These are phyloP conservation scores for Sporothrix phasma DNA, from an alignment of 2,329 filamentous ascomycete species.

Conservation along the genomic window DNA sequence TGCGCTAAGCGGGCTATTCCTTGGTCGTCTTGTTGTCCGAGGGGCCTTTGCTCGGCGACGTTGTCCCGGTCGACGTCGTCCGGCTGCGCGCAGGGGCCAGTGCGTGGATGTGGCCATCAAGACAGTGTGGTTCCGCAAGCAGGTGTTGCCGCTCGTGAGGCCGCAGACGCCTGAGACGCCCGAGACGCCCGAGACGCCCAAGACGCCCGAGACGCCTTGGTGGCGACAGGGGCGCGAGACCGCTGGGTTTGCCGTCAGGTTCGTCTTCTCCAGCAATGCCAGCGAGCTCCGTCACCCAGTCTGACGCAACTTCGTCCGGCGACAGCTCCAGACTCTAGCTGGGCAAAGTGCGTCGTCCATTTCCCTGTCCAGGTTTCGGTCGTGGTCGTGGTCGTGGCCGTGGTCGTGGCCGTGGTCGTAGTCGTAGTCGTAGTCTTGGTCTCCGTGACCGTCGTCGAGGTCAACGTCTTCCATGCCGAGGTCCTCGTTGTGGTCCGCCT, in stretches of 20 bases:
- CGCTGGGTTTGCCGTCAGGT: slow-evolving; percentile 1
- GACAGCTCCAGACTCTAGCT: neutral
- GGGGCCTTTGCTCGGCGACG: too few relatives aligned
- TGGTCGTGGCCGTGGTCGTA: neutral
- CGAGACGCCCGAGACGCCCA: too few relatives aligned
- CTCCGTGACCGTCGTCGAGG: neutral
- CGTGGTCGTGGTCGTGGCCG: neutral
- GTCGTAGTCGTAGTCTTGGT: neutral
- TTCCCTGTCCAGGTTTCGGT: too few relatives aligned
- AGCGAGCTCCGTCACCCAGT: neutral
- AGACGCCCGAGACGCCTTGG: too few relatives aligned
- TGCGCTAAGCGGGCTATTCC: too few relatives aligned
- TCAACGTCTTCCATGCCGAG: neutral
- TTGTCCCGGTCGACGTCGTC: too few relatives aligned
- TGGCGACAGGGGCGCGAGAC: neutral
- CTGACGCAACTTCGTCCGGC: neutral
- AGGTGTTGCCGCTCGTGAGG: too few relatives aligned
- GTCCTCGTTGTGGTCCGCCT: neutral
- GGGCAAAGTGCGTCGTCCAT: neutral
- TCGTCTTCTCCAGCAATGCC: neutral
- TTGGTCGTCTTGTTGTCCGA: too few relatives aligned
- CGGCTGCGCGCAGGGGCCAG: too few relatives aligned
- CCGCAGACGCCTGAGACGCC: too few relatives aligned
- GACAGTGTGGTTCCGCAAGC: too few relatives aligned
- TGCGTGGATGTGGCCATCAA: too few relatives aligned